Evolutionary conservation across 805 yeast species (phyloP), one percentile per base, ranked within the genome.

Genomic region (Metschnikowia reukaufii): DNA sequence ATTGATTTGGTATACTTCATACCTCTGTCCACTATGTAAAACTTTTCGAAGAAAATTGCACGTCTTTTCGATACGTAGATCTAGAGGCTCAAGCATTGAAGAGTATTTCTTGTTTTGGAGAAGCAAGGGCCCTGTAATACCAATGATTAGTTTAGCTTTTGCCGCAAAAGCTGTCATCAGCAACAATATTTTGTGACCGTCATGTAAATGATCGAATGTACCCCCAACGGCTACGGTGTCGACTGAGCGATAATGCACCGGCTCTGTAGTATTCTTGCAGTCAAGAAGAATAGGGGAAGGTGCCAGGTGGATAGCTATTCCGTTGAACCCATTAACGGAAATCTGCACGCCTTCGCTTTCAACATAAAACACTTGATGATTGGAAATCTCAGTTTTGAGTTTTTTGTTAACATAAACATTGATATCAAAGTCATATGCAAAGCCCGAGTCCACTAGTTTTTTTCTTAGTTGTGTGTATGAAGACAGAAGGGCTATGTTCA

Each of bases 181-280:
- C 8, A 94, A 72, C 21, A 94, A 70, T 23, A 94, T 84, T 63
- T 87, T 88, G 66, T 94, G 99, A 0, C 98, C 99, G 60, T 86
- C 96, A 58, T 94, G 99, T 31, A 94, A 61, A 66, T 94, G 98
- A 61, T 94, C 99, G 68, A 94, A 94, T 0, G 99, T 94, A 0
- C 99, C 99, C 0, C 99, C 99, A 1, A 92, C 83, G 0, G 96
- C 92, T 7, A 56, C 61, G 6, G 45, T 39, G 8, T 31, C 16
- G 25, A 36, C 25, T 15, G 48, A 39, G 21, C 31, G 32, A 21
- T 25, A 39, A 3, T n/a, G 25, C 12, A 16, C 30, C 8, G 31
- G 15, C 3, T 42, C 10, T 9, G 34, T 13, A n/a, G 17, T 12
- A 10, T 16, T 18, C 8, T 37, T 31, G 2, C 12, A n/a, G 3